Percentiles rank a stretch among this genome's conserved stretches.
These are phyloP conservation scores for Lactarius psammicola DNA, from an alignment of 768 basidiomycete genomes.

Conservation along the genomic window DNA sequence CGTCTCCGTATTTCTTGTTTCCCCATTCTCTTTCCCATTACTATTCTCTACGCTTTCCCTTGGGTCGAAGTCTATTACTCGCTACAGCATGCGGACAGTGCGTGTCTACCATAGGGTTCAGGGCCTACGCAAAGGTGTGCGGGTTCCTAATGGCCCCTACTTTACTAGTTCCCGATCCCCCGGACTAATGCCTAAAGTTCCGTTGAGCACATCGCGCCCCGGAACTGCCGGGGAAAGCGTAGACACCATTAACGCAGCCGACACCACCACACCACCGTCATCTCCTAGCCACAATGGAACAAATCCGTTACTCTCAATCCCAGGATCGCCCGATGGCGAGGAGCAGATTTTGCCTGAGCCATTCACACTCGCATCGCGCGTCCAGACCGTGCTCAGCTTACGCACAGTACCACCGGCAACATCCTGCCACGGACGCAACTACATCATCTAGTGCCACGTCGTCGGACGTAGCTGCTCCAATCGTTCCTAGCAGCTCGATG, in stretches of 20 bases:
- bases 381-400: slow-evolving; percentile 53
- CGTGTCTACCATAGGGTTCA: no score
- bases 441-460: slow-evolving; percentile 24
- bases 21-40: no score
- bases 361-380: slow-evolving; percentile 47
- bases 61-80: no score
- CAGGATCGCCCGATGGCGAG: slow-evolving; percentile 4
- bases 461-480: slow-evolving; percentile 20
- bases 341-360: slow-evolving; percentile 38
- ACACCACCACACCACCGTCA: neutral
- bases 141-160: no score
- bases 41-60: no score
- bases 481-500: slow-evolving; percentile 25
- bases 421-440: slow-evolving; percentile 25
- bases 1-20: no score
- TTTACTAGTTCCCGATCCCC: neutral
- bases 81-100: no score
- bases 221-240: neutral
- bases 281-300: neutral
- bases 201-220: neutral
- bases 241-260: neutral
- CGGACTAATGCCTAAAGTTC: neutral
- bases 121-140: no score
- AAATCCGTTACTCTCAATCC: neutral
- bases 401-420: slow-evolving; percentile 32